Conservation (phyloP, 2,329 filamentous ascomycete species). For the Apiospora phragmitis region DNA sequence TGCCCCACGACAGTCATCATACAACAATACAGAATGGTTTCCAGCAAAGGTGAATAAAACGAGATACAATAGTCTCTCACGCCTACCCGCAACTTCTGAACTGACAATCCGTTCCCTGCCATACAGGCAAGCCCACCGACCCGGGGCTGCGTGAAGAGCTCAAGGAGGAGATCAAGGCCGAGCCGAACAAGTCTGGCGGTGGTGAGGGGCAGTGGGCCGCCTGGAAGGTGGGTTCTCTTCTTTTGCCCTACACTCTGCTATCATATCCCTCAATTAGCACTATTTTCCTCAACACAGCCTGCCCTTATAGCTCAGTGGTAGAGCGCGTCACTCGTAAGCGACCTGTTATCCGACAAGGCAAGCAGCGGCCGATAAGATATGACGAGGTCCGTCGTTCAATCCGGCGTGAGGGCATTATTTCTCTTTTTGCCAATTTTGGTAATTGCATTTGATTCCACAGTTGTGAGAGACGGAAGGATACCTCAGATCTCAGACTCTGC, state of each 20-base stretch:
- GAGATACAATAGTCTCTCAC: neutral
- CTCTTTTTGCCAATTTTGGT: neutral
- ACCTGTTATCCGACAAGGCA: neutral
- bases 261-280: neutral
- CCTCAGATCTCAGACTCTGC: no score
- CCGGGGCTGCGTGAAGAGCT: slow-evolving; percentile 7
- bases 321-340: slow-evolving; percentile 2
- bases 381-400: slow-evolving; percentile 22
- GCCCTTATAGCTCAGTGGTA: slow-evolving; percentile 9
- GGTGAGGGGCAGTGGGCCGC: slow-evolving; percentile 40
- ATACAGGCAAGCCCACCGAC: neutral
- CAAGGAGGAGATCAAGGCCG: slow-evolving; percentile 36
- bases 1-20: no score
- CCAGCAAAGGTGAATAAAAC: neutral
- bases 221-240: slow-evolving; percentile 33
- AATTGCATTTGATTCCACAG: neutral
- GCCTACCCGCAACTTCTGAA: neutral
- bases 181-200: slow-evolving; percentile 42
- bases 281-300: neutral
- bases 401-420: slow-evolving; percentile 19
- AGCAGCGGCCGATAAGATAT: slow-evolving; percentile 1
- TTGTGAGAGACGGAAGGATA: neutral
- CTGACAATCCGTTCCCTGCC: neutral
- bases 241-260: neutral
- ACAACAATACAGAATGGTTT: neutral